phyloP scores from a whole-genome alignment of 257 asterid genomes.

The Jaltomata sinuosa region DNA sequence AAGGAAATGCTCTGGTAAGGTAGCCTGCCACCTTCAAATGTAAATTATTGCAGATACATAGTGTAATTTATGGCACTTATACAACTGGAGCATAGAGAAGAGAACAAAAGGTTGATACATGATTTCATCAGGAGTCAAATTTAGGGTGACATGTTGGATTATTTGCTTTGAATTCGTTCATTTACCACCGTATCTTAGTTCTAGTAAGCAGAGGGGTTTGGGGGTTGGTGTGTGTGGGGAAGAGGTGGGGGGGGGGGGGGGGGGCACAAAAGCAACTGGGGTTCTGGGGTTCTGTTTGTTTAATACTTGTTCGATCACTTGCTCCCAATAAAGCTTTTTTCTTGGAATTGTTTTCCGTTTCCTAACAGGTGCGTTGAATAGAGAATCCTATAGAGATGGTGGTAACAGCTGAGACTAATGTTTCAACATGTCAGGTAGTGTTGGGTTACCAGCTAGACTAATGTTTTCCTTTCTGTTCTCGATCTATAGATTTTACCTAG shows the following conservation, averaged over 20 bases:
- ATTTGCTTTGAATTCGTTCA: not conserved
- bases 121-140: not conserved
- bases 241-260: not conserved
- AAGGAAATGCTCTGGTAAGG: conserved; percentile 57
- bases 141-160: not conserved
- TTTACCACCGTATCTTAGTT: not conserved
- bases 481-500: conserved; percentile 66
- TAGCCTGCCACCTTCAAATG: not conserved
- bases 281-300: not conserved
- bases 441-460: not conserved
- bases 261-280: not conserved
- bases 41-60: not conserved
- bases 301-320: not conserved
- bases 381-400: not conserved
- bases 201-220: not conserved
- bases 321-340: not conserved
- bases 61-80: not conserved
- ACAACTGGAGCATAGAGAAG: not conserved
- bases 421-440: not conserved
- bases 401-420: not conserved
- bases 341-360: not conserved
- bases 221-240: not conserved
- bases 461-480: not conserved
- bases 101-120: not conserved
- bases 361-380: not conserved